phyloP scores from a whole-genome alignment of 805 yeast species.

The Kuraishia molischiana region DNA sequence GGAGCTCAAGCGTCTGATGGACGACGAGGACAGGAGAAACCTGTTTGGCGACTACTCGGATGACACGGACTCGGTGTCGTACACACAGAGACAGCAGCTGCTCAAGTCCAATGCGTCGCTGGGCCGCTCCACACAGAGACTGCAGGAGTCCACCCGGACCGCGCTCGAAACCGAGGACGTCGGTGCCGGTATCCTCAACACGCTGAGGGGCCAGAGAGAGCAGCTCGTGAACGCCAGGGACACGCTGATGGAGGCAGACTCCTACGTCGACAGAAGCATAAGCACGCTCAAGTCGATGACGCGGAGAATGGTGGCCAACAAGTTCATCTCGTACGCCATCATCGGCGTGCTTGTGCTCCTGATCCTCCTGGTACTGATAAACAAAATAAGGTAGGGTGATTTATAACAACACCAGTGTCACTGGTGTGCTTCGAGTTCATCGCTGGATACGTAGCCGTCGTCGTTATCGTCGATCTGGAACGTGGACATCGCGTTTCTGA shows the following conservation, averaged over 20 bases:
- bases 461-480: constrained; percentile 20
- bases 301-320: constrained; percentile 84
- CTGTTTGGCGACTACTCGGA: constrained; percentile 54
- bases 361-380: constrained; percentile 73
- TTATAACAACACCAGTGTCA: not conserved
- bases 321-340: constrained; percentile 82
- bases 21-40: constrained; percentile 61
- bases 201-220: constrained; percentile 87
- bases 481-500: constrained; percentile 30
- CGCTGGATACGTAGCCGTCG: constrained; percentile 36
- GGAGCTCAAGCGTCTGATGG: constrained; percentile 45
- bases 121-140: constrained; percentile 73
- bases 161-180: constrained; percentile 89
- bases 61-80: constrained; percentile 19
- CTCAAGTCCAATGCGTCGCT: constrained; percentile 70
- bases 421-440: constrained; percentile 45
- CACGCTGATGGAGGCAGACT: constrained; percentile 82
- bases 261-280: constrained; percentile 82
- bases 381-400: constrained; percentile 41
- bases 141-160: constrained; percentile 78
- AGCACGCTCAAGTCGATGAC: constrained; percentile 87
- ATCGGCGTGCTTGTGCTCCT: constrained; percentile 78
- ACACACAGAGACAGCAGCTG: constrained; percentile 72
- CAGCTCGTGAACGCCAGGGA: constrained; percentile 81
- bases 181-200: constrained; percentile 85